These are phyloP conservation scores for Eutrema heterophyllum DNA, from an alignment of 345 rosid genomes.

Conservation along the genomic window DNA sequence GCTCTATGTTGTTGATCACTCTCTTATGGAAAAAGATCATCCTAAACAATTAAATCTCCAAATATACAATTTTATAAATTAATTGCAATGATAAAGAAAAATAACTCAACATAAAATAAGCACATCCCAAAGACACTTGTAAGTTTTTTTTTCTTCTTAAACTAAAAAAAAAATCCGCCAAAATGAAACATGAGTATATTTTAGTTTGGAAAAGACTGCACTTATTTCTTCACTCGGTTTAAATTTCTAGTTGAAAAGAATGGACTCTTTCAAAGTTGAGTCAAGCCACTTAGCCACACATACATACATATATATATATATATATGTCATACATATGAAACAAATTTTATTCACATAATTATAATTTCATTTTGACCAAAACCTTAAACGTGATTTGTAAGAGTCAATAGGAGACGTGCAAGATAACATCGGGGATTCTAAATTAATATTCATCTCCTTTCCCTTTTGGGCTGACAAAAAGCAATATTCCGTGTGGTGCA, in stretches of 20 bases:
- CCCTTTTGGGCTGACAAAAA: slow-evolving; percentile 8
- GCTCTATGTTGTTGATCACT: neutral
- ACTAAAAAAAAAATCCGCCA: neutral
- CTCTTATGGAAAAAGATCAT: neutral
- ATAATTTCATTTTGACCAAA: slow-evolving; percentile 14
- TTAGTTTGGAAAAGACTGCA: neutral
- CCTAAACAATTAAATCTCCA: neutral
- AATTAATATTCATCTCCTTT: neutral
- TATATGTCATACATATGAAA: neutral
- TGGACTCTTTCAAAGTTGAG: neutral
- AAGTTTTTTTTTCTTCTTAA: neutral
- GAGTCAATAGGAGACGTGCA: slow-evolving; percentile 20
- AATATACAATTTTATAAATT: neutral
- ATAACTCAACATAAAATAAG: neutral
- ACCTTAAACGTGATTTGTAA: slow-evolving; percentile 17
- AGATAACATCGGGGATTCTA: neutral
- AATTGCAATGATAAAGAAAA: neutral
- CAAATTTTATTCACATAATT: neutral
- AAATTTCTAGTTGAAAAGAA: neutral
- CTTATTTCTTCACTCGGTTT: neutral
- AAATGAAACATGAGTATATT: neutral
- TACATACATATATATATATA: neutral
- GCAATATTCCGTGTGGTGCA: slow-evolving; percentile 27
- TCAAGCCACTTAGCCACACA: neutral
- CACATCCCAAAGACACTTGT: neutral